A percentile compares a stretch with the other conserved stretches of the same genome.
These are phyloP conservation scores for Fusarium drepaniforme DNA, from an alignment of 2,329 filamentous ascomycete species.

Conservation along the genomic window DNA sequence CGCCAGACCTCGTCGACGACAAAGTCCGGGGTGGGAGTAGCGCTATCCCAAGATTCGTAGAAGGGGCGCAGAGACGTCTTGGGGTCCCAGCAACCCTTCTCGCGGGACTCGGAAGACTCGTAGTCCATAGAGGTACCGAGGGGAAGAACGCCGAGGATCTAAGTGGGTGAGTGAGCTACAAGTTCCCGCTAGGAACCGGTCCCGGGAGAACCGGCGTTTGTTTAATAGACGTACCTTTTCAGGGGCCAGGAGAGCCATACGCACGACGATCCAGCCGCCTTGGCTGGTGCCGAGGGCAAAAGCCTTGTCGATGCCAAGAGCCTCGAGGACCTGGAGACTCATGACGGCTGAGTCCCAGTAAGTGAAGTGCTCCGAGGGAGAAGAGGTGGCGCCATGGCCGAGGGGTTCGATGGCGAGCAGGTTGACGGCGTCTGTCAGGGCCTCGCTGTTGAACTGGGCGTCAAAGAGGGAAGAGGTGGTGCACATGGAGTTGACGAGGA, in stretches of 20 bases:
- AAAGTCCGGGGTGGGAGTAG: slow-evolving; percentile 58
- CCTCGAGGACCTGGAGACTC: slow-evolving; percentile 67
- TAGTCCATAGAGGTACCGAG: slow-evolving; percentile 66
- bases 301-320: slow-evolving; percentile 59
- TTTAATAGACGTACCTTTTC: slow-evolving; percentile 53
- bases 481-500: slow-evolving; percentile 66
- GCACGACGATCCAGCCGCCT: slow-evolving; percentile 63
- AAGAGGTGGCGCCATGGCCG: slow-evolving; percentile 62
- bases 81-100: slow-evolving; percentile 64
- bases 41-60: slow-evolving; percentile 56
- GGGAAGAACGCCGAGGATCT: slow-evolving; percentile 62
- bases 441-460: slow-evolving; percentile 55
- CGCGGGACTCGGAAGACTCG: slow-evolving; percentile 60
- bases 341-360: slow-evolving; percentile 68
- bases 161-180: slow-evolving; percentile 15
- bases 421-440: slow-evolving; percentile 58
- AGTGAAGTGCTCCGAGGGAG: slow-evolving; percentile 61
- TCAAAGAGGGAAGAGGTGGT: slow-evolving; percentile 61
- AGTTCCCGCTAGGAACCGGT: slow-evolving; percentile 6
- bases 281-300: slow-evolving; percentile 65
- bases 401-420: slow-evolving; percentile 66
- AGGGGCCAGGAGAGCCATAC: slow-evolving; percentile 65
- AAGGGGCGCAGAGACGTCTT: slow-evolving; percentile 56
- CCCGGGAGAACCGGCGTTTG: not conserved
- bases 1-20: slow-evolving; percentile 60